These are phyloP conservation scores for Nakazawaea ambrosiae DNA, from an alignment of 805 yeast species.

Conservation along the genomic window DNA sequence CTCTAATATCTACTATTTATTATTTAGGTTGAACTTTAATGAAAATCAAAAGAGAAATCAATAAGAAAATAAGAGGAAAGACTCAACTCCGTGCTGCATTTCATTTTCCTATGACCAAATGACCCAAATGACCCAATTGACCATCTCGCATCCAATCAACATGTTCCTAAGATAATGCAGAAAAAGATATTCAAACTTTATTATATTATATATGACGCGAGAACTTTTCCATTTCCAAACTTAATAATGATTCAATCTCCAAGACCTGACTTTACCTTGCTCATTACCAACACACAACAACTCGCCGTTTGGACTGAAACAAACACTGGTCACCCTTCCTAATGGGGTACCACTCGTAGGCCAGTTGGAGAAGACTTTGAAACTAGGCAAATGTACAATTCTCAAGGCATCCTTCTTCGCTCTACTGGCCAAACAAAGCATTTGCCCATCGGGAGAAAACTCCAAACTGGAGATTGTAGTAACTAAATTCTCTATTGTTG, in stretches of 20 bases:
- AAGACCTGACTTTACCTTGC: constrained; percentile 81
- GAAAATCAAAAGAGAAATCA: too few relatives aligned
- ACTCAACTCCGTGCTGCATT: too few relatives aligned
- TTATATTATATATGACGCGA: too few relatives aligned
- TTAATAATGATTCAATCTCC: constrained; percentile 80
- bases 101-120: too few relatives aligned
- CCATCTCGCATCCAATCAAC: too few relatives aligned
- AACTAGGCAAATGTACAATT: constrained; percentile 80
- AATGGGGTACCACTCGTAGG: constrained; percentile 95
- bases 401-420: constrained; percentile 81
- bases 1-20: too few relatives aligned
- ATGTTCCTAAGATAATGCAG: too few relatives aligned
- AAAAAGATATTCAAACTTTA: too few relatives aligned
- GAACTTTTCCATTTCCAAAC: background rate
- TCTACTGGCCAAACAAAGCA: constrained; percentile 78
- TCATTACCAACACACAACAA: constrained; percentile 88
- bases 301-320: constrained; percentile 75
- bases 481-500: constrained; percentile 69
- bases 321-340: constrained; percentile 81
- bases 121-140: too few relatives aligned
- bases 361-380: constrained; percentile 89
- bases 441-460: constrained; percentile 85
- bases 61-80: too few relatives aligned
- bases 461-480: constrained; percentile 69
- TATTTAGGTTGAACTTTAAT: too few relatives aligned